A percentile compares a stretch with the other conserved stretches of the same genome.
Conservation (phyloP, 1,139 yeast genomes). For the Groenewaldozyma auringiensis region DNA sequence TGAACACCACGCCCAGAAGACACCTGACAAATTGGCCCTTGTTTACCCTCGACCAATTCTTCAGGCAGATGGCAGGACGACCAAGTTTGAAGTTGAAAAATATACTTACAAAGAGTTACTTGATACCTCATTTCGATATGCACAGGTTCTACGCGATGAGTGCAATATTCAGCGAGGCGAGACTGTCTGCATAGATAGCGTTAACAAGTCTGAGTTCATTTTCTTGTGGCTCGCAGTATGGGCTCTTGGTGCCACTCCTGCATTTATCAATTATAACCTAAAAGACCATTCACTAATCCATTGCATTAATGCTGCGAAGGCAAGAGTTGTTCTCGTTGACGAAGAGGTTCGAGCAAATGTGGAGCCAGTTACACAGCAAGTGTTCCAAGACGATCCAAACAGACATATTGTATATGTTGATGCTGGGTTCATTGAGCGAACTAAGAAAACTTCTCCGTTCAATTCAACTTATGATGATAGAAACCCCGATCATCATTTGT, state of each 20-base stretch:
- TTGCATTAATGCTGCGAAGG: constrained; percentile 64
- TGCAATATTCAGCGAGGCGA: constrained; percentile 61
- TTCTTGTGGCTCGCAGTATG: constrained; percentile 80
- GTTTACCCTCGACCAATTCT: constrained; percentile 52
- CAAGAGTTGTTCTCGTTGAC: constrained; percentile 64
- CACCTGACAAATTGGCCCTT: constrained; percentile 52
- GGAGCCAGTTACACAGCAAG: neutral
- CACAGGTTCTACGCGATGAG: constrained; percentile 54
- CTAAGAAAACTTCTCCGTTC: constrained; percentile 39
- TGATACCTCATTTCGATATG: constrained; percentile 54
- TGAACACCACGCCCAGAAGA: constrained; percentile 42
- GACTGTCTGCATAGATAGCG: constrained; percentile 68
- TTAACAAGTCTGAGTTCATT: constrained; percentile 76
- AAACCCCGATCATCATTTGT: constrained; percentile 19
- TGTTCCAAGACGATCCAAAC: constrained; percentile 37
- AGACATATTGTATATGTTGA: constrained; percentile 50
- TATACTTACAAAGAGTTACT: constrained; percentile 66
- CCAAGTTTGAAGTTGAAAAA: constrained; percentile 53
- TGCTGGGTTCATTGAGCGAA: constrained; percentile 36
- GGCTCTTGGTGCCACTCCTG: constrained; percentile 88
- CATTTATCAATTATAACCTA: constrained; percentile 77
- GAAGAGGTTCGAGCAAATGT: constrained; percentile 57
- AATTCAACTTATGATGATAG: constrained; percentile 34
- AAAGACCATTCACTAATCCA: constrained; percentile 70
- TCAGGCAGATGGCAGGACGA: constrained; percentile 12